A percentile compares a stretch with the other conserved stretches of the same genome.
Evolutionary conservation across 2,329 filamentous ascomycete genomes (phyloP).

Genomic region (Tolypocladium album): DNA sequence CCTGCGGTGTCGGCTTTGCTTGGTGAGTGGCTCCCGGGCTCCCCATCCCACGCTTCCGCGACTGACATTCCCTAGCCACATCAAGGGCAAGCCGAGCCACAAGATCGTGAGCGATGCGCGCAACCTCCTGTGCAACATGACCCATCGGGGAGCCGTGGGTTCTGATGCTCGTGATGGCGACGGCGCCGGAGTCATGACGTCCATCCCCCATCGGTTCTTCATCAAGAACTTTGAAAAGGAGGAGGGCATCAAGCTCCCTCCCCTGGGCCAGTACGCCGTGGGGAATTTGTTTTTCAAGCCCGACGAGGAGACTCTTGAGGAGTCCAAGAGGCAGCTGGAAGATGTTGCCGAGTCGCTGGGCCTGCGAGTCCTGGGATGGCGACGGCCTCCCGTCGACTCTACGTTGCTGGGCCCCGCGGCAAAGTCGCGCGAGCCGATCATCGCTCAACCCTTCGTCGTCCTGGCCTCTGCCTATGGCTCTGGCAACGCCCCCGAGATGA

Average conservation of each 20-base stretch:
- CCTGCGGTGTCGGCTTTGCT: conserved; percentile 97
- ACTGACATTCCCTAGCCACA: conserved; percentile 53
- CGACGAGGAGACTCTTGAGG: conserved; percentile 76
- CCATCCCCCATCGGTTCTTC: conserved; percentile 96
- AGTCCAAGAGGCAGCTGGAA: conserved; percentile 89
- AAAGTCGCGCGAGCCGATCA: conserved; percentile 85
- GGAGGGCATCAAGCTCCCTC: conserved; percentile 77
- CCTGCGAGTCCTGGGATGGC: conserved; percentile 88
- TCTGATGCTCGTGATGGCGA: conserved; percentile 97
- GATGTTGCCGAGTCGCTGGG: conserved; percentile 82
- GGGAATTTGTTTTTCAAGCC: conserved; percentile 99
- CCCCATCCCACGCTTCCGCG: neutral
- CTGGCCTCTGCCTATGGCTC: conserved; percentile 74
- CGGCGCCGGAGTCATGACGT: conserved; percentile 98
- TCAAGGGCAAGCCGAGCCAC: conserved; percentile 94
- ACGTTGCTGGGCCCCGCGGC: conserved; percentile 87
- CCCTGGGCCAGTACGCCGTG: conserved; percentile 86
- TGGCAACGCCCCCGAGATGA: conserved; percentile 66
- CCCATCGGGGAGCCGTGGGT: conserved; percentile 94
- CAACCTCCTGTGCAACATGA: conserved; percentile 98
- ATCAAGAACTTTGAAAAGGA: conserved; percentile 95
- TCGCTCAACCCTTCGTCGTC: conserved; percentile 92
- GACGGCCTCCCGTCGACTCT: conserved; percentile 89
- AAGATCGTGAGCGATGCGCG: conserved; percentile 90
- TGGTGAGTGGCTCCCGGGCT: conserved; percentile 52